These are phyloP conservation scores for Exophiala alcalophila DNA, from an alignment of 2,329 filamentous ascomycete species.

Conservation along the genomic window DNA sequence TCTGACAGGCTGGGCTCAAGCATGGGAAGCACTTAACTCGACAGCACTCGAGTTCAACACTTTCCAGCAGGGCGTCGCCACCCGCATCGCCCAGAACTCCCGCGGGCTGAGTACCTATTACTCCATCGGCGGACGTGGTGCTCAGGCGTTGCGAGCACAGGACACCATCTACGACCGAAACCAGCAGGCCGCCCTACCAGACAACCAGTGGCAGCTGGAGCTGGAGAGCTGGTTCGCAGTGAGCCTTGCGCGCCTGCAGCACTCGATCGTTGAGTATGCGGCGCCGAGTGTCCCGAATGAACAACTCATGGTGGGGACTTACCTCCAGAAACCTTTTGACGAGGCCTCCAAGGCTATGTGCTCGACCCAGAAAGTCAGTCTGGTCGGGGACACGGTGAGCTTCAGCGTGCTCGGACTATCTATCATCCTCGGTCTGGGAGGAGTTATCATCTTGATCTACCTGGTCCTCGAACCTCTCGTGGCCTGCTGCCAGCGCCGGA, in stretches of 20 bases:
- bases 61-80: slow-evolving; percentile 14
- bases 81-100: slow-evolving; percentile 13
- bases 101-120: slow-evolving; percentile 10
- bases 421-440: slow-evolving; percentile 29
- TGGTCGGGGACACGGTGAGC: slow-evolving; percentile 17
- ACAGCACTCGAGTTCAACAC: slow-evolving; percentile 12
- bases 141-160: slow-evolving; percentile 19
- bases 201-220: slow-evolving; percentile 39
- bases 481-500: slow-evolving; percentile 14
- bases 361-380: slow-evolving; percentile 24
- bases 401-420: slow-evolving; percentile 30
- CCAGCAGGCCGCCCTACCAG: slow-evolving; percentile 29
- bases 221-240: slow-evolving; percentile 34
- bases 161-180: slow-evolving; percentile 14
- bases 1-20: slow-evolving; percentile 23
- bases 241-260: slow-evolving; percentile 34
- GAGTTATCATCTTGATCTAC: slow-evolving; percentile 19
- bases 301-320: background rate
- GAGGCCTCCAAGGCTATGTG: slow-evolving; percentile 19
- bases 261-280: slow-evolving; percentile 28
- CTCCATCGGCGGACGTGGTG: slow-evolving; percentile 12
- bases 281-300: slow-evolving; percentile 4
- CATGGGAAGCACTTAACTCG: slow-evolving; percentile 7
- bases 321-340: slow-evolving; percentile 1
- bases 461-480: slow-evolving; percentile 24